Conservation (phyloP, 306 rosid genomes). For the Mucuna pruriens region DNA sequence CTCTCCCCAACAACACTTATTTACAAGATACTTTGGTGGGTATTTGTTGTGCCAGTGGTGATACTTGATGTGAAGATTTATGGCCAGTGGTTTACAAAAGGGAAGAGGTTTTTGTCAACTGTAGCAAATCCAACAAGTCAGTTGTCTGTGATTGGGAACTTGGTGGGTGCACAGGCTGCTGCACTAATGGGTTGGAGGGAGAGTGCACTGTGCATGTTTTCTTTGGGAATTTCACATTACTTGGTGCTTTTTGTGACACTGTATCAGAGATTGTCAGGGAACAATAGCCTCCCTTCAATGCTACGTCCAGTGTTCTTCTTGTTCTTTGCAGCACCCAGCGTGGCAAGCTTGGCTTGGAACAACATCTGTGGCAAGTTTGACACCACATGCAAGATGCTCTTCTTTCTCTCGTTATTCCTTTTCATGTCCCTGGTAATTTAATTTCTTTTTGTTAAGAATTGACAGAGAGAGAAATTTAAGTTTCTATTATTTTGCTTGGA, state of each 20-base stretch:
- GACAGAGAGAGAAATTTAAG: background rate
- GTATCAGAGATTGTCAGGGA: constrained; percentile 59
- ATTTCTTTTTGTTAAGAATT: background rate
- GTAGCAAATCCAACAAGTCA: constrained; percentile 63
- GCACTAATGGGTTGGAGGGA: constrained; percentile 65
- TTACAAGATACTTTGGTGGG: constrained; percentile 49
- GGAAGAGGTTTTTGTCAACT: constrained; percentile 47
- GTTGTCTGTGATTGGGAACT: constrained; percentile 61
- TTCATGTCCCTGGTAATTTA: constrained; percentile 62
- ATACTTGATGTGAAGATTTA: constrained; percentile 62
- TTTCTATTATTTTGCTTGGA: background rate
- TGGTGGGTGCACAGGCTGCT: constrained; percentile 55
- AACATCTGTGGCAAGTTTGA: constrained; percentile 49
- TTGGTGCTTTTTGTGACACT: constrained; percentile 60
- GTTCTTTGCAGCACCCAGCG: constrained; percentile 68
- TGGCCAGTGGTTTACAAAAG: constrained; percentile 65
- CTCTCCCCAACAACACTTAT: constrained; percentile 10
- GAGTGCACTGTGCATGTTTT: constrained; percentile 56
- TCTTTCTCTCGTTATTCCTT: constrained; percentile 67
- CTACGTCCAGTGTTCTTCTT: constrained; percentile 60
- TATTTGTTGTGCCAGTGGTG: constrained; percentile 49
- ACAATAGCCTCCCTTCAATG: constrained; percentile 47
- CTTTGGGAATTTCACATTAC: constrained; percentile 62
- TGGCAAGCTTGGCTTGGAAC: constrained; percentile 65
- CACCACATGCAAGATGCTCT: constrained; percentile 55